phyloP scores from a whole-genome alignment of 2,329 filamentous ascomycete genomes.

The Claviceps maximensis region DNA sequence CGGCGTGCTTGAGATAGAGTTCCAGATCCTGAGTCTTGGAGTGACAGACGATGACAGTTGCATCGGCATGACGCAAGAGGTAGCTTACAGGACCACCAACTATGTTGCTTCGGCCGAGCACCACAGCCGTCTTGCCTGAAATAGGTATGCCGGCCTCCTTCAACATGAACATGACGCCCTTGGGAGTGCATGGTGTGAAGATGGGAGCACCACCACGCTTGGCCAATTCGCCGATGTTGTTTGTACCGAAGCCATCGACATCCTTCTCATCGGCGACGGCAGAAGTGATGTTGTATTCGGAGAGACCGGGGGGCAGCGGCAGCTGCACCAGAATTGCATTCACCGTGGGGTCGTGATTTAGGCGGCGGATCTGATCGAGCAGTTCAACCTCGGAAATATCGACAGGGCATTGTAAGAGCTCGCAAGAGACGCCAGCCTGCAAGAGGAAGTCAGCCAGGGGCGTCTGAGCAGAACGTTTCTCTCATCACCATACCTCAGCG shows the following conservation, averaged over 20 bases:
- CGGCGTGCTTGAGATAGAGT: constrained; percentile 65
- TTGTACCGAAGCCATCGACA: constrained; percentile 89
- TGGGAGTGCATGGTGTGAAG: constrained; percentile 91
- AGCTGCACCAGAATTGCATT: constrained; percentile 92
- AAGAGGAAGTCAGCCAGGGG: neutral
- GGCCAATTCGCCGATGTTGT: constrained; percentile 91
- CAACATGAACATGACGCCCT: constrained; percentile 90
- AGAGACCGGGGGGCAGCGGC: constrained; percentile 77
- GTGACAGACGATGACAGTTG: constrained; percentile 93
- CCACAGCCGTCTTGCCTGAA: constrained; percentile 83
- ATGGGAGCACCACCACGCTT: constrained; percentile 84
- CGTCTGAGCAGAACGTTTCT: neutral
- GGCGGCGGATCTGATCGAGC: constrained; percentile 62
- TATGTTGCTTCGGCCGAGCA: constrained; percentile 90
- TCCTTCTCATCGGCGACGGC: constrained; percentile 89
- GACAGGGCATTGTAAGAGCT: constrained; percentile 72
- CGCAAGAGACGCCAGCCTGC: constrained; percentile 83
- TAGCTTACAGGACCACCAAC: constrained; percentile 96
- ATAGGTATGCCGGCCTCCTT: constrained; percentile 72
- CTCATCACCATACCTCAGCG: constrained; percentile 51
- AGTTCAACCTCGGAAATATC: constrained; percentile 74
- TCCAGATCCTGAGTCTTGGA: constrained; percentile 68
- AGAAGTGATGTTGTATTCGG: constrained; percentile 81
- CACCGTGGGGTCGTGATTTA: constrained; percentile 77
- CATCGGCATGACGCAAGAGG: constrained; percentile 86